Evolutionary conservation across 192 early-diverging fungal species (phyloP), one percentile per base, ranked within the genome.

Genomic region (Phlyctochytrium bullatum): DNA sequence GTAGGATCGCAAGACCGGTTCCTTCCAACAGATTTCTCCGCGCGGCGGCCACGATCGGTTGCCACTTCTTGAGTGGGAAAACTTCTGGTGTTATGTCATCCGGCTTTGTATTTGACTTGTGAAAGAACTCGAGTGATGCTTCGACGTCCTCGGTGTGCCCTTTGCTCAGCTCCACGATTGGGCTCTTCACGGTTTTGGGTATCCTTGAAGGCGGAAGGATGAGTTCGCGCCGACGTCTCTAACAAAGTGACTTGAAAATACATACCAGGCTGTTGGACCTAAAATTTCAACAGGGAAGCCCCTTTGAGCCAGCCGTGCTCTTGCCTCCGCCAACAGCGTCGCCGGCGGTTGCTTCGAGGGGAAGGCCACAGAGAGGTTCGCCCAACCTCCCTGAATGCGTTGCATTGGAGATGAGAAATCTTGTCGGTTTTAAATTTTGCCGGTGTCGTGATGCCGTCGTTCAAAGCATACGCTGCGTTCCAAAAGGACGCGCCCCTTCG

Each of bases 231-330:
- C n/a, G n/a, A n/a, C n/a, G n/a, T n/a, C n/a, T n/a, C n/a, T n/a
- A n/a, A n/a, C n/a, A n/a, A n/a, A n/a, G n/a, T n/a, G 40, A n/a
- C n/a, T 50, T 50, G 40, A 50, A n/a, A 14, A 10, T 50, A 14
- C n/a, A 10, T n/a, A 10, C 40, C 40, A 50, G n/a, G 40, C 40
- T n/a, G 40, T 14, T 10, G 40, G 40, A n/a, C 40, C 40, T 50
- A n/a, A 50, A n/a, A 50, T 50, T n/a, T 50, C n/a, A n/a, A 50
- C n/a, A n/a, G 40, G 40, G 40, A 50, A 50, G 10, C 40, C 40
- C n/a, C 40, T 10, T n/a, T 10, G 12, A 50, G n/a, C n/a, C 40
- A 50, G 40, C n/a, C n/a, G n/a, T 50, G 40, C 40, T 50, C 12
- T 50, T n/a, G 40, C 12, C 12, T n/a, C 40, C 40, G 10, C n/a